Percentiles rank a stretch among this genome's conserved stretches.
Conservation (phyloP, 1,284 basidiomycete species). For the Chalciporus sp. region DNA sequence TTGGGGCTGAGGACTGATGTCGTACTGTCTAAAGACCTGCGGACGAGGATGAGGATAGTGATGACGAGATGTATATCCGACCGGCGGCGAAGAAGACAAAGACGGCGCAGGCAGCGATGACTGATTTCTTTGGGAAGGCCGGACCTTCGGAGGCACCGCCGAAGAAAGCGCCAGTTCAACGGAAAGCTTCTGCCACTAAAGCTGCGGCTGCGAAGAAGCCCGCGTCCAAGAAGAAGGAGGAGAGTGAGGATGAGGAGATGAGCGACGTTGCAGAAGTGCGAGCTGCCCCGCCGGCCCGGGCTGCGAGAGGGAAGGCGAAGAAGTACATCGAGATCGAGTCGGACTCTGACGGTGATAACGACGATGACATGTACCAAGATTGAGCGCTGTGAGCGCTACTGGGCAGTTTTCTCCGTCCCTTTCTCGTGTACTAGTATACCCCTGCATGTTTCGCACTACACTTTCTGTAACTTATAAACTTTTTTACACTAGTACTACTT, state of each 20-base stretch:
- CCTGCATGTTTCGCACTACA: background rate
- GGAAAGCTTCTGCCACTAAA: constrained; percentile 58
- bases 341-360: constrained; percentile 43
- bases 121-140: constrained; percentile 64
- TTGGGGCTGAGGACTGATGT: constrained; percentile 9
- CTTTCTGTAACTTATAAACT: background rate
- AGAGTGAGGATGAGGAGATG: constrained; percentile 34
- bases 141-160: constrained; percentile 33
- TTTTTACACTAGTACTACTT: too few species aligned
- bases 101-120: constrained; percentile 46
- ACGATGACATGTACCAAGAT: constrained; percentile 28
- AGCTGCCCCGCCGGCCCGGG: constrained; percentile 33
- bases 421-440: background rate
- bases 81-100: constrained; percentile 54
- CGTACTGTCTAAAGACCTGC: constrained; percentile 28
- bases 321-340: constrained; percentile 57
- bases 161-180: constrained; percentile 37
- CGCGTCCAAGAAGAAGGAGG: constrained; percentile 39
- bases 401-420: background rate
- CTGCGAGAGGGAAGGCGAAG: constrained; percentile 42
- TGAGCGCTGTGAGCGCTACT: constrained; percentile 1
- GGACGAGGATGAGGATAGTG: constrained; percentile 44
- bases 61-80: constrained; percentile 44
- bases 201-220: constrained; percentile 42
- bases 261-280: constrained; percentile 25